A percentile compares a stretch with the other conserved stretches of the same genome.
phyloP scores from a whole-genome alignment of 2,329 filamentous ascomycete genomes.

The Lasiodiplodia citricola region DNA sequence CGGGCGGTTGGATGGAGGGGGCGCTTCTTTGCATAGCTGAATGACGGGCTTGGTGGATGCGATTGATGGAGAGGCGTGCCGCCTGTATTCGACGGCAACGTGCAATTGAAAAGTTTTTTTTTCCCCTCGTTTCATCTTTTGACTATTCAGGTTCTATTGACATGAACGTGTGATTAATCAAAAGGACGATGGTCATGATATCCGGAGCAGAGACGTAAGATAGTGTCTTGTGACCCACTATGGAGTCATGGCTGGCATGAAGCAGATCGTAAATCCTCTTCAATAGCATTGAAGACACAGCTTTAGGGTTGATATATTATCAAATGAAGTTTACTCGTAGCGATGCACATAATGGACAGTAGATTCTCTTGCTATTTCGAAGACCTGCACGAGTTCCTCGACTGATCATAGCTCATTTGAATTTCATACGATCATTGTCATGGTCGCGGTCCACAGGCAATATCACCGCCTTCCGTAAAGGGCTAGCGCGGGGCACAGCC shows the following conservation, averaged over 20 bases:
- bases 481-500: slow-evolving; percentile 23
- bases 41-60: neutral
- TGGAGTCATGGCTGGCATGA: neutral
- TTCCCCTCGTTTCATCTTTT: neutral
- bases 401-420: neutral
- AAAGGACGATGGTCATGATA: neutral
- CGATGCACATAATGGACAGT: neutral
- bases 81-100: neutral
- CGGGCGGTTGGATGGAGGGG: neutral
- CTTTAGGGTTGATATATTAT: too few species aligned
- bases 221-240: too few species aligned
- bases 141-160: too few species aligned
- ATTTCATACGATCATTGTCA: neutral
- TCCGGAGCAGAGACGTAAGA: neutral
- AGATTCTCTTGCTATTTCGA: neutral
- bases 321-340: too few species aligned
- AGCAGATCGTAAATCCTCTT: neutral
- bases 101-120: neutral
- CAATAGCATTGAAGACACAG: neutral
- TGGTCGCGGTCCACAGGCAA: neutral
- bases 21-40: neutral
- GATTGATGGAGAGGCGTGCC: neutral
- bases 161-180: neutral
- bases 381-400: neutral
- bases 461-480: slow-evolving; percentile 9